Evolutionary conservation across 2,329 filamentous ascomycete genomes (phyloP).

Genomic region (Colletotrichum falcatum): DNA sequence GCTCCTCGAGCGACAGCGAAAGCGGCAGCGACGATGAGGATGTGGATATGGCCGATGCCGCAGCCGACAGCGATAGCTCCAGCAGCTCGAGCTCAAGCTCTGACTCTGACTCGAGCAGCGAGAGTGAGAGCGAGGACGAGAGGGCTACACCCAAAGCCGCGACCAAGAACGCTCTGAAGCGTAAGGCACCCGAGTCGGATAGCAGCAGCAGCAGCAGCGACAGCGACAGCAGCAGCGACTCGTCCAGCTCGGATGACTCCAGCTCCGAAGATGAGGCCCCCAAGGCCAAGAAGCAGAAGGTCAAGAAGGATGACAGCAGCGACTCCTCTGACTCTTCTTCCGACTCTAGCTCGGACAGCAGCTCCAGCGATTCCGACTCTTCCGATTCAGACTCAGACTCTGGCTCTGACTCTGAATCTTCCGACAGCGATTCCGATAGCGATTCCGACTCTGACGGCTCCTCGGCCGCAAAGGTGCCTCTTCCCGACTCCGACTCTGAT

Average conservation of each 20-base stretch:
- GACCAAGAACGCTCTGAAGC: conserved; percentile 52
- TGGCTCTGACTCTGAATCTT: conserved; percentile 45
- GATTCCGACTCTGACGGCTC: conserved; percentile 52
- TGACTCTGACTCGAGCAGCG: conserved; percentile 48
- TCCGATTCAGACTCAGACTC: conserved; percentile 46
- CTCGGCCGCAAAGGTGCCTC: conserved; percentile 55
- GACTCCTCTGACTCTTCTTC: conserved; percentile 52
- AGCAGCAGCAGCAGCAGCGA: conserved; percentile 42
- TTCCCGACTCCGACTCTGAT: conserved; percentile 56
- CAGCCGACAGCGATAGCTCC: conserved; percentile 48
- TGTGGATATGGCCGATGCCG: conserved; percentile 62
- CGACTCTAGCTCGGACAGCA: conserved; percentile 52
- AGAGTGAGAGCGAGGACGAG: conserved; percentile 34
- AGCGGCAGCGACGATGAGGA: conserved; percentile 53
- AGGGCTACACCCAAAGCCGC: conserved; percentile 39
- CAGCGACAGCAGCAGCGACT: conserved; percentile 46
- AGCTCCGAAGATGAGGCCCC: conserved; percentile 61
- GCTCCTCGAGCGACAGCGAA: conserved; percentile 42
- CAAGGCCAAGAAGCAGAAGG: conserved; percentile 65
- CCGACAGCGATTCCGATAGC: conserved; percentile 12
- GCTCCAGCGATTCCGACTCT: conserved; percentile 45
- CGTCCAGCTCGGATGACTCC: conserved; percentile 51
- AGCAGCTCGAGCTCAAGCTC: conserved; percentile 54
- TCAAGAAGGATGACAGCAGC: conserved; percentile 49
- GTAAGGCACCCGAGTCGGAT: conserved; percentile 52